Percentiles rank a stretch among this genome's conserved stretches.
Conservation (phyloP, 2,329 filamentous ascomycete genomes). For the Reticulascus tulasneorum region DNA sequence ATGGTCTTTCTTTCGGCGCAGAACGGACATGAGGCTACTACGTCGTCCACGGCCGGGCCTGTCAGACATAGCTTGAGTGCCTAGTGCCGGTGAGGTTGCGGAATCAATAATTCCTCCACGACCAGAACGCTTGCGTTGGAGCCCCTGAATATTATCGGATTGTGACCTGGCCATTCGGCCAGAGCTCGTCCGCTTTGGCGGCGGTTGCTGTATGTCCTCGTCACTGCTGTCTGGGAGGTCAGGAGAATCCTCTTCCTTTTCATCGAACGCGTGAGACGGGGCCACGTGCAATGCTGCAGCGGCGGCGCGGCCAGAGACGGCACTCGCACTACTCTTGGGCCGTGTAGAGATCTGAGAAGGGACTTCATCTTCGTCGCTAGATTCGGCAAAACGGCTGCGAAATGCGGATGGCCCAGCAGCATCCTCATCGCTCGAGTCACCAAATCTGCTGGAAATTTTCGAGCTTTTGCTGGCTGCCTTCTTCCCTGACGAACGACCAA, state of each 20-base stretch:
- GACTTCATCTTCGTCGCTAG: slow-evolving; percentile 62
- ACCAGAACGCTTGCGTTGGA: slow-evolving; percentile 39
- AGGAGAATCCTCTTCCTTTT: slow-evolving; percentile 44
- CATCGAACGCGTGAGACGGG: slow-evolving; percentile 37
- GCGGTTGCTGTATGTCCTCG: slow-evolving; percentile 22
- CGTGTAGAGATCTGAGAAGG: slow-evolving; percentile 66
- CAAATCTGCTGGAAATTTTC: slow-evolving; percentile 55
- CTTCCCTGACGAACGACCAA: slow-evolving; percentile 32
- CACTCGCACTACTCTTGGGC: slow-evolving; percentile 29
- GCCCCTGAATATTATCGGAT: slow-evolving; percentile 13
- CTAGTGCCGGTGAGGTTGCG: slow-evolving; percentile 17
- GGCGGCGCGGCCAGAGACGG: slow-evolving; percentile 28
- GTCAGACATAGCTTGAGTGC: slow-evolving; percentile 13
- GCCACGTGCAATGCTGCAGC: slow-evolving; percentile 29
- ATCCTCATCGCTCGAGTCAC: slow-evolving; percentile 61
- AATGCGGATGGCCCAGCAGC: slow-evolving; percentile 33
- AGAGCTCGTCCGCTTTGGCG: slow-evolving; percentile 17
- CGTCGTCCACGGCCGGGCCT: slow-evolving; percentile 32
- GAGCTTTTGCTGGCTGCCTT: slow-evolving; percentile 30
- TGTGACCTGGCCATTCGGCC: slow-evolving; percentile 17
- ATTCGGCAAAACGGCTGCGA: slow-evolving; percentile 64
- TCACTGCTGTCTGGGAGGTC: slow-evolving; percentile 60
- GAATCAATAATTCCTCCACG: slow-evolving; percentile 27
- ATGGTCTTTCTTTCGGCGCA: slow-evolving; percentile 61
- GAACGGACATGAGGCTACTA: slow-evolving; percentile 52